Percentiles rank a stretch among this genome's conserved stretches.
Conservation (phyloP, 176 grass and related monocot genomes). For the Eragrostis nindensis region DNA sequence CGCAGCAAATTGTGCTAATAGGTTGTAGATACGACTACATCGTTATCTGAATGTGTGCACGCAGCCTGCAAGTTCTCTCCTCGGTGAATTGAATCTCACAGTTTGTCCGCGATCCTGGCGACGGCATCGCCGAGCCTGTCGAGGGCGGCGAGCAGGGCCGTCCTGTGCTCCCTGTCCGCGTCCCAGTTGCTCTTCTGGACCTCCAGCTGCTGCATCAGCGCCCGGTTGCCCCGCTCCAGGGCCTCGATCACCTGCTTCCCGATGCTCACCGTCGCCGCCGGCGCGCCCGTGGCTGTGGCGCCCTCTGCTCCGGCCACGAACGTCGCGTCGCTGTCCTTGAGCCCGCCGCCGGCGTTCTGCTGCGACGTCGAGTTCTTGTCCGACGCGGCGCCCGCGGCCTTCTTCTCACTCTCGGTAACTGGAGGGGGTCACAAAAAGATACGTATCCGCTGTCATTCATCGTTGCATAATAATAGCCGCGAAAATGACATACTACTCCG, state of each 20-base stretch:
- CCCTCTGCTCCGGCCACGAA: constrained; percentile 41
- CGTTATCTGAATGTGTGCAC: neutral
- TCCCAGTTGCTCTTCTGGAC: constrained; percentile 36
- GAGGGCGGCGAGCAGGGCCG: constrained; percentile 41
- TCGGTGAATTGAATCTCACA: constrained; percentile 29
- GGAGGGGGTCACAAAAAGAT: neutral
- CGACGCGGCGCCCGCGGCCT: constrained; percentile 35
- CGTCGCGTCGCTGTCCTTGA: constrained; percentile 51
- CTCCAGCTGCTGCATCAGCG: constrained; percentile 54
- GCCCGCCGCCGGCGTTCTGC: constrained; percentile 29
- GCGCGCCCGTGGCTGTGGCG: neutral
- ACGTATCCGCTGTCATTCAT: no score
- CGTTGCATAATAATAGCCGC: no score
- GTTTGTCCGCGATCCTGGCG: constrained; percentile 53
- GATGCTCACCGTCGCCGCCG: constrained; percentile 30
- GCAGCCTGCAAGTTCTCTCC: no score
- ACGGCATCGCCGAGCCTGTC: constrained; percentile 55
- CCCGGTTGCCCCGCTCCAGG: constrained; percentile 50
- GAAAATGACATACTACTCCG: no score
- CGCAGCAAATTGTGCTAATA: neutral
- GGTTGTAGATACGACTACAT: neutral
- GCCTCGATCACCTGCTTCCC: constrained; percentile 51
- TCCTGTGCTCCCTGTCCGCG: constrained; percentile 50
- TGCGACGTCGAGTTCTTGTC: constrained; percentile 62
- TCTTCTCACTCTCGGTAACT: constrained; percentile 48